Base-by-base conservation (phyloP, 305 asterid species). In the Fraxinus floribunda region DNA sequence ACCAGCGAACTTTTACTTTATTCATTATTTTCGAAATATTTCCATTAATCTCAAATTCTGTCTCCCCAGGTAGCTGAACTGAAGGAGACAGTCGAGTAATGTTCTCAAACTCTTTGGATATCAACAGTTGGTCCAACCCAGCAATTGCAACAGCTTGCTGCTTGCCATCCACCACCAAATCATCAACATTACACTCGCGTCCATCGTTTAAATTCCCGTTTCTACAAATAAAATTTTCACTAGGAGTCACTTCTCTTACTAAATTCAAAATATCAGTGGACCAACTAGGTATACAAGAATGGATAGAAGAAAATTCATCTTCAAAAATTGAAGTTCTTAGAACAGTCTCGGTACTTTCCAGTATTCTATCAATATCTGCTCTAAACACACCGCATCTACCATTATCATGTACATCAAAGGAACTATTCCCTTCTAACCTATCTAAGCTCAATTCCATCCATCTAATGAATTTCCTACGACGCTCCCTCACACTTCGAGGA, bases 401-500 rank as follows among this genome's bases (percentile, higher is more conserved):
- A 70, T 57, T 79, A 15, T 77, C 84, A 38, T 16, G 26, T 22
- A 68, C 30, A 84, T 86, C 85, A 44, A 35, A 73, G n/a, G 80
- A 62, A 75, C 62, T 84, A 39, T 85, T 88, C 26, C 85, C 83
- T 32, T 71, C 76, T 7, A 71, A 29, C n/a, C 81, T 85, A 41
- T 87, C 86, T 15, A 84, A 57, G 82, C 78, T 81, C 79, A 84
- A 83, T 26, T 90, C 93, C 89, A 94, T 87, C 91, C 91, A 85
- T 35, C 86, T 82, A 35, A 89, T 82, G 85, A 96, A 96, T 71
- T 92, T 86, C 81, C 82, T 86, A 9, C 99, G 85, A 1, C 99
- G 90, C 87, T 94, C 98, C 22, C 78, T 74, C 78, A 96, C 92
- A 87, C 97, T 96, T 80, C 76, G 87, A 16, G 97, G 97, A 82